phyloP scores from a whole-genome alignment of 805 yeast genomes.

The Ogataea pilisensis region DNA sequence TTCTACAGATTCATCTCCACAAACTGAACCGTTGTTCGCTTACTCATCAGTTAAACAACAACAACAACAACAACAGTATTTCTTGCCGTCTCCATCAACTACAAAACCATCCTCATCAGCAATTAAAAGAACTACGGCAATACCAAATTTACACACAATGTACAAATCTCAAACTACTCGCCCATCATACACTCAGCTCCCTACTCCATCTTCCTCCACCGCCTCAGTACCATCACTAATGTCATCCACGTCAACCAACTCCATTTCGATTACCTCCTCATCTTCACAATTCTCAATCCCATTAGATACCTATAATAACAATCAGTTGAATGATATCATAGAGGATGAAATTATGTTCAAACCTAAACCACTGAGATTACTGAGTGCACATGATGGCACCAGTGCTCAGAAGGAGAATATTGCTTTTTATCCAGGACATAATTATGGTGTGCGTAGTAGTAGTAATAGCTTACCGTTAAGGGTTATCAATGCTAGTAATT shows the following conservation, averaged over 20 bases:
- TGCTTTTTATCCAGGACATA: not conserved
- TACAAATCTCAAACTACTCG: conserved; percentile 10
- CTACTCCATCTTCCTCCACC: conserved; percentile 30
- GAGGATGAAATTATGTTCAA: conserved; percentile 10
- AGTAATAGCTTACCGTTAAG: not conserved
- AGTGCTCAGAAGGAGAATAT: not conserved
- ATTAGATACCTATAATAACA: not conserved
- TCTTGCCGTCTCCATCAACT: conserved; percentile 10
- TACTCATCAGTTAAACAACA: conserved; percentile 1
- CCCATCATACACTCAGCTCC: conserved; percentile 6
- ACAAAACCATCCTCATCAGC: not conserved
- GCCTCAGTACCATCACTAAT: conserved; percentile 34
- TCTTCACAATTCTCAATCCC: conserved; percentile 9
- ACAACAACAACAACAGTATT: conserved; percentile 1
- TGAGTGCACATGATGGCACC: not conserved
- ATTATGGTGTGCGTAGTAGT: too few species aligned
- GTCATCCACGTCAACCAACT: conserved; percentile 32
- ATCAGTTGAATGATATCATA: not conserved
- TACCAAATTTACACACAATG: conserved; percentile 11
- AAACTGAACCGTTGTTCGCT: conserved; percentile 12
- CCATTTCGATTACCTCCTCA: conserved; percentile 24
- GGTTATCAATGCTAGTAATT: not conserved
- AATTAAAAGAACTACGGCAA: conserved; percentile 12
- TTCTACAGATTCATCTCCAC: not conserved
- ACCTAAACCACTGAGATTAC: conserved; percentile 18